phyloP scores from a whole-genome alignment of 371 early-diverging fungal species.

The Mucor circinelloides region DNA sequence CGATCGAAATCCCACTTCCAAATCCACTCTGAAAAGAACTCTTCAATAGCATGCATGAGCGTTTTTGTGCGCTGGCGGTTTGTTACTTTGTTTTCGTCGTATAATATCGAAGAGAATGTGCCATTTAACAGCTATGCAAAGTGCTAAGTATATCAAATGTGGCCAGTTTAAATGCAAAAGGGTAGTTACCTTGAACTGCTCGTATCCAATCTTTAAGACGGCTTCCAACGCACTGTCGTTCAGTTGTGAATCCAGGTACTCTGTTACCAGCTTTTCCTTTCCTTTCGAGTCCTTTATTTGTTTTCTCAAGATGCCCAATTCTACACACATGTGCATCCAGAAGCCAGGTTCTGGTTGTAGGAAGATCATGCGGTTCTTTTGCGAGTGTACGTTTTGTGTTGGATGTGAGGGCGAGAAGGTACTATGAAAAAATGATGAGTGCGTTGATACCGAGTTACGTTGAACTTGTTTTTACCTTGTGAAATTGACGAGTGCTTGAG shows the following conservation, averaged over 20 bases:
- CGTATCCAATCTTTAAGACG: slow-evolving; percentile 60
- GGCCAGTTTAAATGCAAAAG: not conserved
- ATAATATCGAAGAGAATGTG: slow-evolving; percentile 42
- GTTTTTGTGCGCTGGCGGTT: slow-evolving; percentile 43
- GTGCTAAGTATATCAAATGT: not conserved
- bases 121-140: slow-evolving; percentile 41
- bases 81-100: slow-evolving; percentile 25
- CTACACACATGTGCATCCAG: slow-evolving; percentile 77
- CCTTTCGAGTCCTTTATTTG: slow-evolving; percentile 61
- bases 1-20: slow-evolving; percentile 69
- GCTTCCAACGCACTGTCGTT: slow-evolving; percentile 59
- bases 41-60: slow-evolving; percentile 55
- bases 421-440: slow-evolving; percentile 32
- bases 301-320: slow-evolving; percentile 55
- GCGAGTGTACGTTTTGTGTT: slow-evolving; percentile 72
- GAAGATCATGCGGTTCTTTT: slow-evolving; percentile 71
- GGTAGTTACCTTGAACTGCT: slow-evolving; percentile 59
- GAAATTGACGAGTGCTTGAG: slow-evolving; percentile 81
- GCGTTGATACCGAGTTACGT: not conserved
- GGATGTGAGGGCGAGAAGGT: slow-evolving; percentile 67
- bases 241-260: slow-evolving; percentile 63
- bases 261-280: slow-evolving; percentile 56
- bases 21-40: slow-evolving; percentile 70
- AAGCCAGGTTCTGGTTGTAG: slow-evolving; percentile 73
- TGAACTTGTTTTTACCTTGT: slow-evolving; percentile 54